phyloP scores from a whole-genome alignment of 2,329 filamentous ascomycete species.

The Ceratocystis ficicola region DNA sequence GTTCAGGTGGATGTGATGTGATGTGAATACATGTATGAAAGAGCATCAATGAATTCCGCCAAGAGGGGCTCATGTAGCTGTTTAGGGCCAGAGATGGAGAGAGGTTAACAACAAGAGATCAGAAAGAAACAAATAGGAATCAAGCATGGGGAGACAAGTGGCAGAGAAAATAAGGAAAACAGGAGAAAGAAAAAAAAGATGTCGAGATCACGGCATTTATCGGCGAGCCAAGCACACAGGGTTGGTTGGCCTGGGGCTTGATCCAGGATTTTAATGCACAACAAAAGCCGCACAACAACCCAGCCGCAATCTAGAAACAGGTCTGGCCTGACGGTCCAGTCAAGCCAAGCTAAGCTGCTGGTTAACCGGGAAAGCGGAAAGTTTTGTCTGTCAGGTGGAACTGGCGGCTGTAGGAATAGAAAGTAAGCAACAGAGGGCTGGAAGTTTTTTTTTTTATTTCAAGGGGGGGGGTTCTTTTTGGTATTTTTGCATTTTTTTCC shows the following conservation, averaged over 20 bases:
- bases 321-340: background rate
- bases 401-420: background rate
- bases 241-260: background rate
- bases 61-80: background rate
- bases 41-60: background rate
- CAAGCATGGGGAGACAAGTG: background rate
- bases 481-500: background rate
- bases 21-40: background rate
- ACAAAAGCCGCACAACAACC: background rate
- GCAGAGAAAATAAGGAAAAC: background rate
- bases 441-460: background rate
- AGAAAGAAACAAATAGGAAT: background rate
- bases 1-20: background rate
- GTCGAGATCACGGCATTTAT: constrained; percentile 2
- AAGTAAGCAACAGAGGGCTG: background rate
- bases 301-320: background rate
- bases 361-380: background rate
- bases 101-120: background rate
- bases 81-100: background rate
- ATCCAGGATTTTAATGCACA: background rate
- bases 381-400: background rate
- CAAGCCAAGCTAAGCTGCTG: background rate
- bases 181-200: background rate
- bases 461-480: background rate
- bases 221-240: background rate